Conservation (phyloP, 305 asterid genomes). For the Andrographis paniculata region DNA sequence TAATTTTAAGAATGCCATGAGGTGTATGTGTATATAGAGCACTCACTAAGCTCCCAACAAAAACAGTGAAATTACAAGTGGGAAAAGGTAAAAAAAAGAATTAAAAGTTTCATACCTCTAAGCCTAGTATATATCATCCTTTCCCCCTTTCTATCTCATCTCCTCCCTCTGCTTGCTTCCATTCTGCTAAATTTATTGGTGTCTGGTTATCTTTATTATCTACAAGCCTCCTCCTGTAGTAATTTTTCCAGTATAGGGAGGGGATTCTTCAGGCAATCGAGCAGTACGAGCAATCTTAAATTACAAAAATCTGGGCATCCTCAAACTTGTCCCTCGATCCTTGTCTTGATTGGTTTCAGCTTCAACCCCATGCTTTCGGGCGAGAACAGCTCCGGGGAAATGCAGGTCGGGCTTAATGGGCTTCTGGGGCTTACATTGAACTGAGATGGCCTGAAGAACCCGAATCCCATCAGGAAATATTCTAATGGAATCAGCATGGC, state of each 20-base stretch:
- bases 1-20: constrained; percentile 33
- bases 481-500: constrained; percentile 92
- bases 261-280: too few species aligned
- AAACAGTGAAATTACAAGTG: constrained; percentile 12
- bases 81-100: background rate
- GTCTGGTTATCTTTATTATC: constrained; percentile 32
- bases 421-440: constrained; percentile 83
- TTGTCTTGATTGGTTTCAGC: constrained; percentile 87
- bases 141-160: constrained; percentile 25
- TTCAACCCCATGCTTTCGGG: constrained; percentile 99
- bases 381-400: constrained; percentile 96
- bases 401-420: constrained; percentile 88
- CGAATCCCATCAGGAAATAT: constrained; percentile 86
- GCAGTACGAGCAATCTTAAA: constrained; percentile 16
- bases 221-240: constrained; percentile 36
- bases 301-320: constrained; percentile 26
- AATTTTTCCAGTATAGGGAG: constrained; percentile 14
- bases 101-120: background rate
- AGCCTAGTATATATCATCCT: constrained; percentile 10
- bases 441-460: constrained; percentile 72
- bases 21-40: constrained; percentile 45
- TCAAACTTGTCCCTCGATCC: constrained; percentile 48
- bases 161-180: too few species aligned
- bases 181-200: too few species aligned
- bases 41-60: constrained; percentile 26